Percentiles rank a stretch among this genome's conserved stretches.
Evolutionary conservation across 305 asterid species (phyloP).

Genomic region (Fraxinus floribunda): DNA sequence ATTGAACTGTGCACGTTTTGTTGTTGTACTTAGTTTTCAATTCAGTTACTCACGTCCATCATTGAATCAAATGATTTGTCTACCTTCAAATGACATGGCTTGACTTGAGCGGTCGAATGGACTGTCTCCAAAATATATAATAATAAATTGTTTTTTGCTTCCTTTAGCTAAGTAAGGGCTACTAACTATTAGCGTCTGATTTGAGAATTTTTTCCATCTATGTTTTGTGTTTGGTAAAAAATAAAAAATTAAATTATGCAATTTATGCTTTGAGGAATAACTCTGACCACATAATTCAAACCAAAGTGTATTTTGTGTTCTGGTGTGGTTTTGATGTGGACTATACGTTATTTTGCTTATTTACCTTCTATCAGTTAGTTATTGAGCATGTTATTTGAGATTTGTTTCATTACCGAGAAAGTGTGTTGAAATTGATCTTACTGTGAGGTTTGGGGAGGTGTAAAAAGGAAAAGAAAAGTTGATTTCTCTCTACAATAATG

Average conservation of each 20-base stretch:
- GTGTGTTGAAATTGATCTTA: not conserved
- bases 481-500: not conserved
- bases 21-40: not conserved
- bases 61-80: not conserved
- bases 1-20: not conserved
- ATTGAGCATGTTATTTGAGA: not conserved
- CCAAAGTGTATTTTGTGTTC: not conserved
- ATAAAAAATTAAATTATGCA: not conserved
- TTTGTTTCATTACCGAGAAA: not conserved
- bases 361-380: not conserved
- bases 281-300: not conserved
- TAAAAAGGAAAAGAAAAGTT: not conserved
- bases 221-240: too few relatives aligned
- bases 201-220: too few relatives aligned
- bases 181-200: too few relatives aligned
- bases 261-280: not conserved
- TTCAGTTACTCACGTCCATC: not conserved
- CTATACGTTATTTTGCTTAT: not conserved
- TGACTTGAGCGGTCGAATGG: not conserved
- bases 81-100: not conserved
- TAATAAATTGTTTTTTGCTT: not conserved
- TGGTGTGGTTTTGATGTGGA: not conserved
- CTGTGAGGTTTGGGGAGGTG: not conserved
- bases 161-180: too few relatives aligned
- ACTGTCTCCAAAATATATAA: not conserved